Base-by-base conservation (phyloP, 352 stramenopile species). In the Pythium coloratum region DNA sequence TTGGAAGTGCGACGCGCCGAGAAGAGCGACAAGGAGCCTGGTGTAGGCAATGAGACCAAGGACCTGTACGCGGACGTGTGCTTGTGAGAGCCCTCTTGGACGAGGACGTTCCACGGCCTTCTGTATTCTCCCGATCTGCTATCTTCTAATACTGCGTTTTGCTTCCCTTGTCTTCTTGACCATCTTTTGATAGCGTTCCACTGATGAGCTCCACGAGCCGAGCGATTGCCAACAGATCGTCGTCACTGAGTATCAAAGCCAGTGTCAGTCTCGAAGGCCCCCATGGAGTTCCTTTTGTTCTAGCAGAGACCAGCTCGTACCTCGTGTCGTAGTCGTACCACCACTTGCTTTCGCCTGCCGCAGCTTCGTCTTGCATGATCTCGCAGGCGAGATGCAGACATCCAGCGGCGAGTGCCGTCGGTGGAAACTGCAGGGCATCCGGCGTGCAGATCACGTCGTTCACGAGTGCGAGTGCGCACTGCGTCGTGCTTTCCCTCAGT, bases 321-420 rank as follows among this genome's bases (percentile, higher is more conserved):
- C 76, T 84, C 4, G 76, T 76, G 60, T 84, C 76, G 69, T 75
- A 82, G 13, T 54, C 61, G 32, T 83, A 84, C 78, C 78, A 86
- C 78, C 78, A 86, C 58, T 83, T 86, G 28, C 34, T 51, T 12
- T 53, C 44, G n/a, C 3, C 57, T 4, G 7, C 20, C n/a, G 24
- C 18, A 26, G 10, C 16, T 1, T 44, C 51, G 12, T 36, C 33
- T 16, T 65, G 24, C 62, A 55, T 59, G 10, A 75, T 36, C 1
- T 59, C 38, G 20, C 56, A 69, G 1, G 76, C 76, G 20, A 82
- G 67, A 6, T 69, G 61, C 24, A 84, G 30, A 42, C 72, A 74
- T 1, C 54, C 62, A 3, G 78, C 72, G 13, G 74, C 78, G 56
- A 86, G 20, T 5, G 59, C 69, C 26, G 71, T 63, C 10, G 75